These are phyloP conservation scores for Chlamydomonas urium DNA, from an alignment of 139 green algal species.

Conservation along the genomic window DNA sequence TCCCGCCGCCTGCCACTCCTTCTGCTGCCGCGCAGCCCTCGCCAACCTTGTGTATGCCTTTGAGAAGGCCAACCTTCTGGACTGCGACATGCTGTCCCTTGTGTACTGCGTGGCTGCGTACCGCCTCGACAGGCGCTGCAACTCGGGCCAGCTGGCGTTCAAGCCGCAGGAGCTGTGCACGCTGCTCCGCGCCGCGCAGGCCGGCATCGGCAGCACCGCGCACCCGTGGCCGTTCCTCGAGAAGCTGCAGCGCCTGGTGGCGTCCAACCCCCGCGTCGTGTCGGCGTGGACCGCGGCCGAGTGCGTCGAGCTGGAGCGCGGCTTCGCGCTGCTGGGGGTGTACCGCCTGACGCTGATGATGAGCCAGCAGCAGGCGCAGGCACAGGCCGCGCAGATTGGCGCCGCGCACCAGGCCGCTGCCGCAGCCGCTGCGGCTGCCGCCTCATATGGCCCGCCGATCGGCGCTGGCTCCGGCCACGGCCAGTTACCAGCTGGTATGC, in stretches of 20 bases:
- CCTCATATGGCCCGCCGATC: too few relatives aligned
- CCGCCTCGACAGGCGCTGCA: constrained; percentile 35
- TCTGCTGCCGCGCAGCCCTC: too few relatives aligned
- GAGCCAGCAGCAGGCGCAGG: background rate
- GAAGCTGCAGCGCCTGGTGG: constrained; percentile 20
- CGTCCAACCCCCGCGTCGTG: constrained; percentile 23
- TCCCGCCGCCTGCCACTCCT: too few relatives aligned
- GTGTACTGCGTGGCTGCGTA: constrained; percentile 39
- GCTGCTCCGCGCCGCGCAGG: constrained; percentile 29
- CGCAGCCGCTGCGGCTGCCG: too few relatives aligned
- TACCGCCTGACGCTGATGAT: constrained; percentile 1
- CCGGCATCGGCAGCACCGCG: constrained; percentile 17
- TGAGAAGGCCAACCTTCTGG: constrained; percentile 26
- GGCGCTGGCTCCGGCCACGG: too few relatives aligned
- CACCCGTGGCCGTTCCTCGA: constrained; percentile 27
- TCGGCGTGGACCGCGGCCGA: constrained; percentile 21
- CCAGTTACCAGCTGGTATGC: too few relatives aligned
- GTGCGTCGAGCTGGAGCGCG: constrained; percentile 28
- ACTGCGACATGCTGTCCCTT: background rate
- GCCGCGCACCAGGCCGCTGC: too few relatives aligned
- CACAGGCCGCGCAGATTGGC: too few relatives aligned
- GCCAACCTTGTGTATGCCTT: constrained; percentile 52
- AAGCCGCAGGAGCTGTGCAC: constrained; percentile 35
- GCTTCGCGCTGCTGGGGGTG: constrained; percentile 26
- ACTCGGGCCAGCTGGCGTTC: constrained; percentile 15